These are phyloP conservation scores for Solanum pennellii DNA, from an alignment of 257 asterid species.

Conservation along the genomic window DNA sequence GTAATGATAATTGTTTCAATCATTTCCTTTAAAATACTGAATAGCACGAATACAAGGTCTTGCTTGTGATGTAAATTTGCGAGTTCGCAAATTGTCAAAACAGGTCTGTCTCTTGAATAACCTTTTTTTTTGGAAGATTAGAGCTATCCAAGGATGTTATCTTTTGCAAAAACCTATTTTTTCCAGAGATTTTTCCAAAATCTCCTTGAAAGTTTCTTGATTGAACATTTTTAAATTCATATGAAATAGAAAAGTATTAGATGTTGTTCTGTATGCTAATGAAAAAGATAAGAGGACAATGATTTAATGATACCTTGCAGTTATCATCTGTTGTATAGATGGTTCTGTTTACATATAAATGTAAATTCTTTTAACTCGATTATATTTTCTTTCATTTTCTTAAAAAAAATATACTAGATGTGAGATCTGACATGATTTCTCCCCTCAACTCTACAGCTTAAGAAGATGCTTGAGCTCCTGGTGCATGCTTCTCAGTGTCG, in stretches of 20 bases:
- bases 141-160: neutral
- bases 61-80: neutral
- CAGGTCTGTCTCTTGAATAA: neutral
- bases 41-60: neutral
- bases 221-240: neutral
- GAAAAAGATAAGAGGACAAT: neutral
- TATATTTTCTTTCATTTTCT: neutral
- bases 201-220: neutral
- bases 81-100: neutral
- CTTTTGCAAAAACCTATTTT: neutral
- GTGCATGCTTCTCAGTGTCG: slow-evolving; percentile 97
- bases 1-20: neutral
- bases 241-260: neutral
- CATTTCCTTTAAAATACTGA: neutral
- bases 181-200: neutral
- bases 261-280: neutral
- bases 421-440: slow-evolving; percentile 7
- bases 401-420: neutral
- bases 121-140: neutral
- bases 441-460: slow-evolving; percentile 48
- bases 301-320: neutral
- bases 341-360: neutral
- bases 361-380: neutral
- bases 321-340: neutral
- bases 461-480: slow-evolving; percentile 94